Percentiles rank a stretch among this genome's conserved stretches.
These are phyloP conservation scores for Lentinula detonsa DNA, from an alignment of 768 basidiomycete species.

Conservation along the genomic window DNA sequence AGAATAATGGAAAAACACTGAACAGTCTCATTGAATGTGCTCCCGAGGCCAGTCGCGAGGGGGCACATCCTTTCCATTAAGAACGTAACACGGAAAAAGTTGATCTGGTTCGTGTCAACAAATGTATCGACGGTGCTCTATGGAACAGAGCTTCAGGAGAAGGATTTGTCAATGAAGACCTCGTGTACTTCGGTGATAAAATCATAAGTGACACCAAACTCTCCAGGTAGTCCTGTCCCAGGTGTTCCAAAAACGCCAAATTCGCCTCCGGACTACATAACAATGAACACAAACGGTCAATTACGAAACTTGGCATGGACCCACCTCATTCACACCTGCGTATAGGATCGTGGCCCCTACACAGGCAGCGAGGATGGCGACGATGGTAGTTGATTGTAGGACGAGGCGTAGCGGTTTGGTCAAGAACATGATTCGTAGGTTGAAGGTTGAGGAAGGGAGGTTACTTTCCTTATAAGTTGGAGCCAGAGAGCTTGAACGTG, in stretches of 20 bases:
- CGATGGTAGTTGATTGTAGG: background rate
- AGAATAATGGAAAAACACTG: background rate
- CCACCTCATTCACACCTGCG: slow-evolving; percentile 41
- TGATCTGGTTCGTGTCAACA: slow-evolving; percentile 42
- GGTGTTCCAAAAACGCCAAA: slow-evolving; percentile 33
- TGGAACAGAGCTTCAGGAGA: background rate
- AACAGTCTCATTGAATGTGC: slow-evolving; percentile 39
- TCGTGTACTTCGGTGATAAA: slow-evolving; percentile 40
- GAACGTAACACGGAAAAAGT: slow-evolving; percentile 44
- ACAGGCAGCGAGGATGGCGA: background rate
- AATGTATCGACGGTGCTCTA: slow-evolving; percentile 40
- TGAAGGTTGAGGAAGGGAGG: background rate
- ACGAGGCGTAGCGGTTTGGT: background rate
- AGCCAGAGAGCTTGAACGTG: background rate
- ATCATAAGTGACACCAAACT: slow-evolving; percentile 35
- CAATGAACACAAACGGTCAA: too few relatives aligned
- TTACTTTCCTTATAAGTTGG: background rate
- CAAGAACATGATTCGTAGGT: background rate
- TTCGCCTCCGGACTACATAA: slow-evolving; percentile 36
- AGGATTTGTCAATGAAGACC: background rate
- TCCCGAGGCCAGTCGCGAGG: slow-evolving; percentile 31
- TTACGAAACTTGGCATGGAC: background rate
- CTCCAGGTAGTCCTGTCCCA: slow-evolving; percentile 37
- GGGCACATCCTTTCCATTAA: slow-evolving; percentile 42
- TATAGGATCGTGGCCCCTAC: slow-evolving; percentile 30